These are phyloP conservation scores for Colletotrichum salicis DNA, from an alignment of 2,329 filamentous ascomycete genomes.

Conservation along the genomic window DNA sequence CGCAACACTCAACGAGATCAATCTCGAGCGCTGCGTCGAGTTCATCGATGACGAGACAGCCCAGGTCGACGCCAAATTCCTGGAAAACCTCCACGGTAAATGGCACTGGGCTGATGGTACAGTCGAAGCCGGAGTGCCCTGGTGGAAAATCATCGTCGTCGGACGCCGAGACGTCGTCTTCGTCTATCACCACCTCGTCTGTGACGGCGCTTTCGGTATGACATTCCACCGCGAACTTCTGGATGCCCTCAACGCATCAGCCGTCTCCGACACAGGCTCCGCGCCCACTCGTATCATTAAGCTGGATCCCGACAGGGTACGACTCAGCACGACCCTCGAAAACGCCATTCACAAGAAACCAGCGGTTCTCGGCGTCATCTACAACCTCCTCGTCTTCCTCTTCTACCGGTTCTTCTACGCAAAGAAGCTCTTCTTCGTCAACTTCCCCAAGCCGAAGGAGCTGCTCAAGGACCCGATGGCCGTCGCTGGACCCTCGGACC, in stretches of 20 bases:
- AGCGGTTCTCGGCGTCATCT: slow-evolving; percentile 18
- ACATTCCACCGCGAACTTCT: slow-evolving; percentile 30
- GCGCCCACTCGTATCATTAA: not conserved
- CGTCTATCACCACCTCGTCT: slow-evolving; percentile 29
- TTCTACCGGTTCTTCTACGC: slow-evolving; percentile 30
- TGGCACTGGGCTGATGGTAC: slow-evolving; percentile 26
- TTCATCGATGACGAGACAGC: slow-evolving; percentile 16
- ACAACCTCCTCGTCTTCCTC: slow-evolving; percentile 19
- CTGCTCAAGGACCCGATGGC: slow-evolving; percentile 8
- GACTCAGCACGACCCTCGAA: slow-evolving; percentile 6
- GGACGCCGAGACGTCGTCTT: slow-evolving; percentile 27
- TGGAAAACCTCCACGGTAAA: slow-evolving; percentile 19
- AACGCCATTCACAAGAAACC: slow-evolving; percentile 15
- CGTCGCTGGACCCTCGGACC: not conserved
- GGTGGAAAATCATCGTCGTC: slow-evolving; percentile 30
- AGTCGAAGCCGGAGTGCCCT: slow-evolving; percentile 13
- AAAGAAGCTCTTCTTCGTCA: slow-evolving; percentile 26
- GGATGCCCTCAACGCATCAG: slow-evolving; percentile 15
- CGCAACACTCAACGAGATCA: slow-evolving; percentile 15
- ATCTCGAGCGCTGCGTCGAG: slow-evolving; percentile 28
- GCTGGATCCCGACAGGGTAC: slow-evolving; percentile 7
- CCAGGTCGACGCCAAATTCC: not conserved
- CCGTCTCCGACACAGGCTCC: not conserved
- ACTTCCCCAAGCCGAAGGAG: slow-evolving; percentile 15
- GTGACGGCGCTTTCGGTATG: slow-evolving; percentile 28